Percentiles rank a stretch among this genome's conserved stretches.
phyloP scores from a whole-genome alignment of 768 basidiomycete species.

The Lanmaoa rubissima region DNA sequence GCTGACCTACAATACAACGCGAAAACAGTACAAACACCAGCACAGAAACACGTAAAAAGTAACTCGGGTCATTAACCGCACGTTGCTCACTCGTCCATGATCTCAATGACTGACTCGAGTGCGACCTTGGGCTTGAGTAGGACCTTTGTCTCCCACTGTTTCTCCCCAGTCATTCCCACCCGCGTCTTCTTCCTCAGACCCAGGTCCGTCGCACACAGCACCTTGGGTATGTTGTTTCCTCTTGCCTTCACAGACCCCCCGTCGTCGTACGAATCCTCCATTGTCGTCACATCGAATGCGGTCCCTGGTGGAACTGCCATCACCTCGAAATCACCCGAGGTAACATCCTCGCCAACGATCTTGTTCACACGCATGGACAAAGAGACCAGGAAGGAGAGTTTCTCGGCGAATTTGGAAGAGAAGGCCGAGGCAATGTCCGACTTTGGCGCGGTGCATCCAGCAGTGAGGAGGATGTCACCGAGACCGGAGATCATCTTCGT shows the following conservation, averaged over 20 bases:
- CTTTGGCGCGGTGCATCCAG: slow-evolving; percentile 26
- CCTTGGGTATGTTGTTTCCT: slow-evolving; percentile 11
- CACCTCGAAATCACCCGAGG: slow-evolving; percentile 33
- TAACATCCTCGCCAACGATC: slow-evolving; percentile 31
- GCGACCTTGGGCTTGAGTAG: slow-evolving; percentile 41
- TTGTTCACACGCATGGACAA: slow-evolving; percentile 48
- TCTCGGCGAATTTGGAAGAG: slow-evolving; percentile 41
- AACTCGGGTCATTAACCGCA: background rate
- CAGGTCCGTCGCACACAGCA: slow-evolving; percentile 39
- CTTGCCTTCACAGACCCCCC: slow-evolving; percentile 12
- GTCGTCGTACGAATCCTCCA: slow-evolving; percentile 35
- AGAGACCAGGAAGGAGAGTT: slow-evolving; percentile 42
- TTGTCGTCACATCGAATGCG: slow-evolving; percentile 23
- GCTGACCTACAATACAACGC: background rate
- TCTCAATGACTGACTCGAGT: slow-evolving; percentile 36
- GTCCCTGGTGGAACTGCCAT: slow-evolving; percentile 25
- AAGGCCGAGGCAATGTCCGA: slow-evolving; percentile 38
- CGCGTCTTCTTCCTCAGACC: slow-evolving; percentile 34
- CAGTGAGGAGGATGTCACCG: slow-evolving; percentile 27
- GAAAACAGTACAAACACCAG: background rate
- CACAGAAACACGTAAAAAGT: background rate
- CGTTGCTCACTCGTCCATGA: slow-evolving; percentile 30
- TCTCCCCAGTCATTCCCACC: slow-evolving; percentile 24
- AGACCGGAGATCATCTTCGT: slow-evolving; percentile 27
- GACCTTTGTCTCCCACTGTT: slow-evolving; percentile 32